Base-by-base conservation (phyloP, 495 filamentous ascomycete species). In the Hypoxylon perforatum region DNA sequence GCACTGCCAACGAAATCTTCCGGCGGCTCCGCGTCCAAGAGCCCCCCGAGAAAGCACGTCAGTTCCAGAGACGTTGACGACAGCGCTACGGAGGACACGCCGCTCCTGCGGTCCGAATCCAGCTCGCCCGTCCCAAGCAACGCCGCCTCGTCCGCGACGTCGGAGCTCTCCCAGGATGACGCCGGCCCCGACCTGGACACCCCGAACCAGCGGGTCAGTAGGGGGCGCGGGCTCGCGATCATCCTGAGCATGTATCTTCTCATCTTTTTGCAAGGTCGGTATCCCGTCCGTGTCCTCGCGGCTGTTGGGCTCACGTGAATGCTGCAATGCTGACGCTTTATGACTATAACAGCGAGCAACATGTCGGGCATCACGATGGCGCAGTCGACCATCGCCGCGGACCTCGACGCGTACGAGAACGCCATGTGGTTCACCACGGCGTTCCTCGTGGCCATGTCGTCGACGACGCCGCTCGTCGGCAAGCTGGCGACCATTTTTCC, bases 351-450 rank as follows among this genome's bases (percentile, higher is more conserved):
- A 89, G 87, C 88, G 3, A 85, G 83, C 63, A 93, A 94, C 74
- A 91, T 92, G 80, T 88, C 86, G 23, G 86, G 91, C 66, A 86
- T 94, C 61, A 75, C 90, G 4, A 93, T 91, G 22, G 89, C 87
- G 1, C 90, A 92, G 75, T 89, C 87, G 1, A 77, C 79, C 38
- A 92, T 94, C 65, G 90, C 90, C 0, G 81, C 80, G 17, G 90
- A 92, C 58, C 77, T 93, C 0, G 82, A 92, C 80, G 85, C 90
- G 8, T 93, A 90, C 70, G 85, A 86, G 22, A 75, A 87, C 44
- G 86, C 86, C 17, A 88, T 85, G 63, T 94, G 91, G 91, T 90
- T 94, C 64, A 92, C 90, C 6, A 88, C 88, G 22, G 77, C 89
- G 1, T 93, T 90, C 72, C 74, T 89, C 76, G 92, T 94, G 60